Conservation (phyloP, 257 asterid species). For the Solanum medicagineum region DNA sequence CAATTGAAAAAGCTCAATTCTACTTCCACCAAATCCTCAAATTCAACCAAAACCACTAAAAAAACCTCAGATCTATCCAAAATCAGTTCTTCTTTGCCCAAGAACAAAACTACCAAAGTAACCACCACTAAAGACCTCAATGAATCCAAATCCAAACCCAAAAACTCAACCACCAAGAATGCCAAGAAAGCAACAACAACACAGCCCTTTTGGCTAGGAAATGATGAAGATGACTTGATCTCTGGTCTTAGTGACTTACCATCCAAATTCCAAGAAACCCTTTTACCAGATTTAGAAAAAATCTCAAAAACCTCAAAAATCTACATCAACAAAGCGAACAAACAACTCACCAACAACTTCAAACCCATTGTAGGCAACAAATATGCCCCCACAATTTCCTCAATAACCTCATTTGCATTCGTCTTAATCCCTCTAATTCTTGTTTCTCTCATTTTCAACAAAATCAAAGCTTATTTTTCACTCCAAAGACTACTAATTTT, state of each 20-base stretch:
- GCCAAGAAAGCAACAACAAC: constrained; percentile 14
- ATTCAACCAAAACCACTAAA: constrained; percentile 30
- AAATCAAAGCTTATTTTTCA: constrained; percentile 72
- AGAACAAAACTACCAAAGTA: constrained; percentile 42
- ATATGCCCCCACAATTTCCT: constrained; percentile 66
- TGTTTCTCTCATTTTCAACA: constrained; percentile 60
- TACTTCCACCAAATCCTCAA: constrained; percentile 35
- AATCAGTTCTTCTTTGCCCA: constrained; percentile 6
- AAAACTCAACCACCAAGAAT: constrained; percentile 8
- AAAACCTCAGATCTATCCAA: constrained; percentile 50
- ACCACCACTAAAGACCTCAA: constrained; percentile 5
- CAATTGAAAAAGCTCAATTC: constrained; percentile 57
- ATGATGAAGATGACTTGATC: constrained; percentile 46
- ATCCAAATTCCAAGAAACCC: constrained; percentile 59
- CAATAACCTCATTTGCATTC: constrained; percentile 57
- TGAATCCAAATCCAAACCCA: constrained; percentile 4
- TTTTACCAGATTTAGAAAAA: constrained; percentile 69
- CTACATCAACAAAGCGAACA: constrained; percentile 58
- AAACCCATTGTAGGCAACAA: constrained; percentile 78
- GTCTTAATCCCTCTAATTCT: constrained; percentile 57
- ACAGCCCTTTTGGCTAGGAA: constrained; percentile 31
- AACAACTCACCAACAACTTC: constrained; percentile 61
- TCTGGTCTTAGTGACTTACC: constrained; percentile 57
- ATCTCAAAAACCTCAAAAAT: constrained; percentile 57
- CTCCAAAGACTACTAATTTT: constrained; percentile 70